Percentiles rank a stretch among this genome's conserved stretches.
phyloP scores from a whole-genome alignment of 495 filamentous ascomycete species.

The Lichina pygmaea region DNA sequence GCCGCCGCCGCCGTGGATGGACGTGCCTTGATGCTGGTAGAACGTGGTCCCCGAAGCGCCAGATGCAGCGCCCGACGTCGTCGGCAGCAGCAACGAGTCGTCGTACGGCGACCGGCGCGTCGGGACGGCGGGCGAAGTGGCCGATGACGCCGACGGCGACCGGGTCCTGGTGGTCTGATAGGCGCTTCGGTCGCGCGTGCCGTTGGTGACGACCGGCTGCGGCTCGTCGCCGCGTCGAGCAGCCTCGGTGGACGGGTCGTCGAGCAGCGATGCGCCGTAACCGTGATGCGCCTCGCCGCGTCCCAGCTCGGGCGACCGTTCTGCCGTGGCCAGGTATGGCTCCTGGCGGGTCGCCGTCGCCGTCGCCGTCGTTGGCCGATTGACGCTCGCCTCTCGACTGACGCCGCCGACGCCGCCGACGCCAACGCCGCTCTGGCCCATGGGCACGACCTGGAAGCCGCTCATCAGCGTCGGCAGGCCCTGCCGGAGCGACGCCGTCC shows the following conservation, averaged over 20 bases:
- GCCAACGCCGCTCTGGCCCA: conserved; percentile 48
- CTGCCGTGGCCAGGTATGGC: not conserved
- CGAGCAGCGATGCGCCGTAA: not conserved
- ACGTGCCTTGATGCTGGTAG: conserved; percentile 10
- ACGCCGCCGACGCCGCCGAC: conserved; percentile 41
- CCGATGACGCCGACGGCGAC: conserved; percentile 16
- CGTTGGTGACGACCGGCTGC: not conserved
- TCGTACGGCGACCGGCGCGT: conserved; percentile 13
- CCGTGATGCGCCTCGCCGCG: not conserved
- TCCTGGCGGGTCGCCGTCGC: not conserved
- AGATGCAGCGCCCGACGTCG: conserved; percentile 25
- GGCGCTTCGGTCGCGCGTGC: not conserved
- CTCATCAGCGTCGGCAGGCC: conserved; percentile 77
- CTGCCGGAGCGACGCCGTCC: conserved; percentile 57
- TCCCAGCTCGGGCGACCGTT: not conserved
- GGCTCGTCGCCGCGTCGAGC: not conserved
- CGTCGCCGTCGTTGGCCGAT: conserved; percentile 8
- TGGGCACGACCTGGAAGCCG: conserved; percentile 89
- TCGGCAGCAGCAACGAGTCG: conserved; percentile 16
- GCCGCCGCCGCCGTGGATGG: conserved; percentile 7
- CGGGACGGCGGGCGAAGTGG: conserved; percentile 20
- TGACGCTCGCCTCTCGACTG: conserved; percentile 30
- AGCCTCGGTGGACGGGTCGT: not conserved
- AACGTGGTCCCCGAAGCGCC: conserved; percentile 4
- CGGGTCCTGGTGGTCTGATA: conserved; percentile 4